Evolutionary conservation across 2,329 filamentous ascomycete species (phyloP).

Genomic region (Verticillium dahliae): DNA sequence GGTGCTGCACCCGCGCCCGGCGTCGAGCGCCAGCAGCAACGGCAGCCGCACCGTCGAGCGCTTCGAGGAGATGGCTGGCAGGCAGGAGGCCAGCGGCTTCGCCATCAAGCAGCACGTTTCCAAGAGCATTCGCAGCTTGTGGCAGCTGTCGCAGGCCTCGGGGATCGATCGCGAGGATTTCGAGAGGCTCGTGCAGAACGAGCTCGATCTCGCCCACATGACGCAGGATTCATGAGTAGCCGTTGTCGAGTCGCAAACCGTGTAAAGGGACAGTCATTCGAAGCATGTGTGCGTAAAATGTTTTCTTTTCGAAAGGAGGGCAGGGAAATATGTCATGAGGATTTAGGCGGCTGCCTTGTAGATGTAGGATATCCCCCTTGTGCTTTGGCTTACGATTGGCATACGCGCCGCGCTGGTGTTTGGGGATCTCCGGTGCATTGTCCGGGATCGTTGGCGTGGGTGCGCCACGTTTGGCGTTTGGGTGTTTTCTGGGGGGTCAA

Average conservation of each 20-base stretch:
- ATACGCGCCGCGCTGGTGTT: neutral
- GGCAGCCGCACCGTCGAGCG: conserved; percentile 53
- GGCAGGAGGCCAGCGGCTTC: conserved; percentile 59
- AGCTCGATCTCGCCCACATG: conserved; percentile 64
- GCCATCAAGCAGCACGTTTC: conserved; percentile 75
- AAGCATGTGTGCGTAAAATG: too few species aligned
- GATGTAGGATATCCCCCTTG: neutral
- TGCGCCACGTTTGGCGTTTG: neutral
- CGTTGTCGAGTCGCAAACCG: conserved; percentile 13
- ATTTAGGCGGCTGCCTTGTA: neutral
- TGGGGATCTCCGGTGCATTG: neutral
- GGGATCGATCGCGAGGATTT: conserved; percentile 74
- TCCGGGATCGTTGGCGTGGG: neutral
- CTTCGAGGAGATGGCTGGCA: conserved; percentile 49
- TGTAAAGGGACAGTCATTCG: too few species aligned
- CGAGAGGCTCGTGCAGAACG: conserved; percentile 62
- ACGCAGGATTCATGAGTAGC: conserved; percentile 46
- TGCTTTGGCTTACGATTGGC: neutral
- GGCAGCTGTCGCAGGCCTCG: conserved; percentile 59
- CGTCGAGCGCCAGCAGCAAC: conserved; percentile 51
- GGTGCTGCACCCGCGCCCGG: conserved; percentile 50
- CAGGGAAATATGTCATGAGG: neutral
- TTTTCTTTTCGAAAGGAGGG: neutral
- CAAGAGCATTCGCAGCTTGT: conserved; percentile 71
- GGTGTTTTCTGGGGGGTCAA: neutral